Evolutionary conservation across 2,329 filamentous ascomycete species (phyloP), one percentile per base, ranked within the genome.

Genomic region (Neoscytalidium dimidiatum): DNA sequence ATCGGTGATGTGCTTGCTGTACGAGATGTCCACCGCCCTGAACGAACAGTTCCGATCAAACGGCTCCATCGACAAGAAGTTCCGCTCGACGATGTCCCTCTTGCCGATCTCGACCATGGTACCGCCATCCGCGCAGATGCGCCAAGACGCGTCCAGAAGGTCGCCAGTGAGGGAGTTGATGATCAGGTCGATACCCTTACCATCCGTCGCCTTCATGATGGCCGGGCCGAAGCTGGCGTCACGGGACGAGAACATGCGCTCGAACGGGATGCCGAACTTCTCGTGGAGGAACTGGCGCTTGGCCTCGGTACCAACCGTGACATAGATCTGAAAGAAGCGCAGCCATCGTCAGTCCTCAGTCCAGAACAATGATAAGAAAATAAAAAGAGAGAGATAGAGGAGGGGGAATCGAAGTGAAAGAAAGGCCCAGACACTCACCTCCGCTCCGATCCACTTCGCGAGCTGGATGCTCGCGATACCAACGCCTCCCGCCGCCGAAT

Each of bases 51-150:
- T 62, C 2, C 46, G 28, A 7, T 51, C 60, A 57, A 74, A 77
- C 7, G 67, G 58, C 13, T 56, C 62, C 73, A 73, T 75, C 60
- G 35, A 26, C 21, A 64, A 35, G 31, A 31, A 46, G 49, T 65
- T 65, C 29, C 63, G 52, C 5, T 61, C 63, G 1, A 65, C 43
- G 4, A 66, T 49, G 8, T 69, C 62, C 8, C 48, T 66, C 35
- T 68, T 69, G 7, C 76, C 76, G 56, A 79, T 73, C 26, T 77
- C 73, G 14, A 79, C 66, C 31, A 78, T 72, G 23, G 66, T 69
- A 1, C 76, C 75, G 62, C 71, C 74, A 17, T 66, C 33, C 1
- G 72, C 69, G 23, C 72, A 58, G 52, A 67, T 70, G 23, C 68
- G 60, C 68, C 72, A 71, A 2, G 71, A 69, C 6, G 51, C 67